Evolutionary conservation across 2,329 filamentous ascomycete species (phyloP).

Genomic region (Ophiostoma tasmaniense): DNA sequence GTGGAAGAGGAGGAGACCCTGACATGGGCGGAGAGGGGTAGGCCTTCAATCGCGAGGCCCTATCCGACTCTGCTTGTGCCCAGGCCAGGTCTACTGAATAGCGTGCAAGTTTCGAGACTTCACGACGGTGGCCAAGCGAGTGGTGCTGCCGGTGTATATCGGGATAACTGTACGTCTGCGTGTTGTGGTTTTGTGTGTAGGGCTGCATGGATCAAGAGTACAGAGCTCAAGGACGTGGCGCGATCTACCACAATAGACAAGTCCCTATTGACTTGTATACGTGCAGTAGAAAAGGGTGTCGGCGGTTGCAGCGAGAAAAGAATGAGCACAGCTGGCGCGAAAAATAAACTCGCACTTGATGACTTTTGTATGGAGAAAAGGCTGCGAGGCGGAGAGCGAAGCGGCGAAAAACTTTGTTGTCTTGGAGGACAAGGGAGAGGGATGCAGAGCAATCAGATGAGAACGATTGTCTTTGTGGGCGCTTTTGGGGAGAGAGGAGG

Average conservation of each 20-base stretch:
- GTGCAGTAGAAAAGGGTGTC: conserved; percentile 2
- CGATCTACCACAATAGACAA: not conserved
- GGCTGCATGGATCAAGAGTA: conserved; percentile 45
- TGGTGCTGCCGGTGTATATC: conserved; percentile 32
- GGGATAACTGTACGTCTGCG: conserved; percentile 23
- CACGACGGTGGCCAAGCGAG: conserved; percentile 51
- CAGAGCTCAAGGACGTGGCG: not conserved
- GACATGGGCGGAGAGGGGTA: conserved; percentile 70
- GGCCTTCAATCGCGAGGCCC: conserved; percentile 45
- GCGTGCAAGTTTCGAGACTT: conserved; percentile 45
- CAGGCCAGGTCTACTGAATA: conserved; percentile 49
- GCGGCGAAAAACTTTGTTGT: not conserved
- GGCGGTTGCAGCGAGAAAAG: not conserved
- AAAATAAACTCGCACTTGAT: not conserved
- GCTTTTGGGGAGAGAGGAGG: conserved; percentile 10
- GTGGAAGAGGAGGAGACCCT: conserved; percentile 55
- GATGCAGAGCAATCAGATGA: not conserved
- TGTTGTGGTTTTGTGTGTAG: conserved; percentile 23
- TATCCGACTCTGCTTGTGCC: conserved; percentile 46
- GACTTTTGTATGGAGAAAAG: not conserved
- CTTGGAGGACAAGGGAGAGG: not conserved
- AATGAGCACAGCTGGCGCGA: not conserved
- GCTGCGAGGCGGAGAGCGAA: not conserved
- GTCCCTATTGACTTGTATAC: not conserved
- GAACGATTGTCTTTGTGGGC: conserved; percentile 11